These are phyloP conservation scores for Helminthosporium solani DNA, from an alignment of 2,329 filamentous ascomycete genomes.

Conservation along the genomic window DNA sequence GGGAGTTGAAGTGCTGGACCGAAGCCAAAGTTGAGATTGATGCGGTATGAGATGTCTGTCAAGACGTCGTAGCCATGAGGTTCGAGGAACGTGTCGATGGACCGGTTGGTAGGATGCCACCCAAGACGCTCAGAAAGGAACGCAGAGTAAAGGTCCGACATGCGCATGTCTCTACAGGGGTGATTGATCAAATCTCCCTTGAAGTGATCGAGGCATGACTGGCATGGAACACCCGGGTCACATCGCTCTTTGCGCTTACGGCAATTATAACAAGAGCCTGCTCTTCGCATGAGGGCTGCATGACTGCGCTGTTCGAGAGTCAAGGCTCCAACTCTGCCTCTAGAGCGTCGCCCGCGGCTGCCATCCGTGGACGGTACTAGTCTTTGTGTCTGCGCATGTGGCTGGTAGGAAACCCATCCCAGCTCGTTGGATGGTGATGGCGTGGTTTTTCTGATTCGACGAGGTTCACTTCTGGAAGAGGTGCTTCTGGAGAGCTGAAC, in stretches of 20 bases:
- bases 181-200: slow-evolving; percentile 38
- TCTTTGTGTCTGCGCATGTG: slow-evolving; percentile 30
- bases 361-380: slow-evolving; percentile 35
- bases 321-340: slow-evolving; percentile 37
- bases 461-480: slow-evolving; percentile 28
- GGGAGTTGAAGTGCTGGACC: slow-evolving; percentile 28
- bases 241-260: slow-evolving; percentile 41
- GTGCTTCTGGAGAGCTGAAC: slow-evolving; percentile 26
- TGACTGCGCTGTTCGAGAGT: slow-evolving; percentile 36
- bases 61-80: slow-evolving; percentile 17
- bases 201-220: slow-evolving; percentile 41
- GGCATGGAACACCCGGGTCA: slow-evolving; percentile 44
- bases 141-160: slow-evolving; percentile 27
- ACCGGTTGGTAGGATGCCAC: slow-evolving; percentile 39
- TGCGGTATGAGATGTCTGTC: slow-evolving; percentile 23
- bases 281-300: slow-evolving; percentile 40
- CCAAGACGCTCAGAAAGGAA: slow-evolving; percentile 37
- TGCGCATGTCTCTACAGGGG: slow-evolving; percentile 38
- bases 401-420: slow-evolving; percentile 39
- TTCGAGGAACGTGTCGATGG: slow-evolving; percentile 27
- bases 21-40: slow-evolving; percentile 39
- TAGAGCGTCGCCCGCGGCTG: slow-evolving; percentile 23
- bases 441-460: slow-evolving; percentile 18
- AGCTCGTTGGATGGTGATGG: slow-evolving; percentile 31
- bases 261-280: slow-evolving; percentile 40